phyloP scores from a whole-genome alignment of 306 rosid species.

The Quercus parvula region DNA sequence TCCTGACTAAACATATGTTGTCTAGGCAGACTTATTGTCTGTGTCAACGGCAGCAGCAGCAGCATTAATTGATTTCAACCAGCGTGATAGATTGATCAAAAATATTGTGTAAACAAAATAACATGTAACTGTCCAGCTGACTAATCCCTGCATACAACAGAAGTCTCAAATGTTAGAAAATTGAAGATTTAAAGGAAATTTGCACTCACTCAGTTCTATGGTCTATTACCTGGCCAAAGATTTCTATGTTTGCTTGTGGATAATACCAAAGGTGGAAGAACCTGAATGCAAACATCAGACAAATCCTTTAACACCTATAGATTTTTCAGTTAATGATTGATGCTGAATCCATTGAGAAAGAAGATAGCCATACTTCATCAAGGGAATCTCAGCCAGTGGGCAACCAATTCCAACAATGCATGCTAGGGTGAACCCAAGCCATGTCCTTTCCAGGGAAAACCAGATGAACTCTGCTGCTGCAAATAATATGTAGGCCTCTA shows the following conservation, averaged over 20 bases:
- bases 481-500: conserved; percentile 67
- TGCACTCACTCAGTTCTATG: background rate
- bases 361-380: conserved; percentile 40
- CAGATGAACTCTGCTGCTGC: conserved; percentile 79
- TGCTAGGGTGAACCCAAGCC: conserved; percentile 70
- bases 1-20: background rate
- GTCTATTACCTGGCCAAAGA: conserved; percentile 43
- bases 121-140: conserved; percentile 56
- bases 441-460: conserved; percentile 60
- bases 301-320: background rate
- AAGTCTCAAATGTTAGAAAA: conserved; percentile 2
- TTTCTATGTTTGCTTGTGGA: conserved; percentile 41
- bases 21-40: conserved; percentile 3
- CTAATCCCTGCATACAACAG: conserved; percentile 35
- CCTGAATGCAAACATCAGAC: conserved; percentile 18
- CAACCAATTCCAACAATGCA: conserved; percentile 59
- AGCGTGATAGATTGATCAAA: conserved; percentile 34
- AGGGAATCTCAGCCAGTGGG: conserved; percentile 48
- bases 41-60: background rate
- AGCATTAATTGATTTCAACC: conserved; percentile 28
- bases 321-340: background rate
- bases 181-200: background rate
- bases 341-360: background rate
- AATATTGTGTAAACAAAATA: conserved; percentile 44
- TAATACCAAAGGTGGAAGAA: conserved; percentile 54